phyloP scores from a whole-genome alignment of 805 yeast genomes.

The Phaffomyces thermotolerans region DNA sequence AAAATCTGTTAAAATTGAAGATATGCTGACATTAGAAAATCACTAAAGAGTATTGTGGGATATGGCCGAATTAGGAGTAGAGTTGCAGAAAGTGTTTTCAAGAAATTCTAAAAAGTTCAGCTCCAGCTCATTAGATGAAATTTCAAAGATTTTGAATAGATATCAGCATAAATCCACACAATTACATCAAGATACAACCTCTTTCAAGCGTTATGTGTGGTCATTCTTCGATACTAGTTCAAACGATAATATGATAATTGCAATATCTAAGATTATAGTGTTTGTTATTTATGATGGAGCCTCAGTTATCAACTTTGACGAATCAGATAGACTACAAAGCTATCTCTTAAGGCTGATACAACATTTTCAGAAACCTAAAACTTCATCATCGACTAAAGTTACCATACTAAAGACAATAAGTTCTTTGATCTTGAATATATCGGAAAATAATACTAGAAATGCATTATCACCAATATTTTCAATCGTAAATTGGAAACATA shows the following conservation, averaged over 20 bases:
- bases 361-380: slow-evolving; percentile 7
- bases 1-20: too few species aligned
- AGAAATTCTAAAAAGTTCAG: too few species aligned
- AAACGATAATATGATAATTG: slow-evolving; percentile 7
- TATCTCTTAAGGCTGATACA: slow-evolving; percentile 14
- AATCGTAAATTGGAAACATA: slow-evolving; percentile 11
- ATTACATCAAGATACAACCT: slow-evolving; percentile 1
- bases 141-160: not conserved
- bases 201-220: slow-evolving; percentile 2
- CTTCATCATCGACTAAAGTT: not conserved
- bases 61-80: too few species aligned
- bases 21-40: too few species aligned
- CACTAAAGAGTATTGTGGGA: too few species aligned
- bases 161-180: not conserved
- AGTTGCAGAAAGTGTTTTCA: too few species aligned
- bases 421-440: slow-evolving; percentile 2
- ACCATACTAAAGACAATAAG: slow-evolving; percentile 2
- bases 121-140: not conserved
- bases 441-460: not conserved
- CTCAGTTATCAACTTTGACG: not conserved
- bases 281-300: not conserved
- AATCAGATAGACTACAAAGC: slow-evolving; percentile 2
- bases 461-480: slow-evolving; percentile 15
- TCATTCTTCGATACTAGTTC: not conserved
- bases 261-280: not conserved